Percentiles rank a stretch among this genome's conserved stretches.
These are phyloP conservation scores for Podospora didyma DNA, from an alignment of 495 filamentous ascomycete genomes.

Conservation along the genomic window DNA sequence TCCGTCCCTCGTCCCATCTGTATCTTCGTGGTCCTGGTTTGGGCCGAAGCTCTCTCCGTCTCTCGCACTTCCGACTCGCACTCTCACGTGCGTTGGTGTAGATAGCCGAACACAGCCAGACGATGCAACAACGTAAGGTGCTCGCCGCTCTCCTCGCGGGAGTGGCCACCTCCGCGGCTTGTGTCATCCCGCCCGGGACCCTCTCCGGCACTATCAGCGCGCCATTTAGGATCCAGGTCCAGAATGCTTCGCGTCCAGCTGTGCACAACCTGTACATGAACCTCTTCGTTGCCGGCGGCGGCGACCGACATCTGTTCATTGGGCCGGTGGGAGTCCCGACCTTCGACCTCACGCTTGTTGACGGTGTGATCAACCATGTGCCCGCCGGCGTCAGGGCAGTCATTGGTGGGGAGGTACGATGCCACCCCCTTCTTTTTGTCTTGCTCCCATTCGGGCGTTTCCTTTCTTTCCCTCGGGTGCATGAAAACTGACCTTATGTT, in stretches of 20 bases:
- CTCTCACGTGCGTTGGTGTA: not conserved
- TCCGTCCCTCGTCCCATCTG: too few species aligned
- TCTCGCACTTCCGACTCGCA: too few species aligned
- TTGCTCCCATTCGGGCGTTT: too few species aligned
- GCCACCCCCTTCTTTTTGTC: not conserved
- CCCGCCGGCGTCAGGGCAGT: slow-evolving; percentile 32
- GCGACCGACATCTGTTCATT: slow-evolving; percentile 49
- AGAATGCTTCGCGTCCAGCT: slow-evolving; percentile 44
- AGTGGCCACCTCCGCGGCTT: slow-evolving; percentile 29
- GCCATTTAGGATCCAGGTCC: slow-evolving; percentile 44
- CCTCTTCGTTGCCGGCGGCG: slow-evolving; percentile 44
- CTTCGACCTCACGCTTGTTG: slow-evolving; percentile 41
- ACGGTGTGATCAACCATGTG: slow-evolving; percentile 37
- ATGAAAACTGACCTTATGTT: not conserved
- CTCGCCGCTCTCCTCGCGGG: slow-evolving; percentile 26
- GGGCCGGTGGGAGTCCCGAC: slow-evolving; percentile 44
- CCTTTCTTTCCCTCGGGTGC: not conserved
- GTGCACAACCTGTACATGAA: slow-evolving; percentile 50
- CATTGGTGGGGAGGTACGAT: slow-evolving; percentile 42
- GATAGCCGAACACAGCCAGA: not conserved
- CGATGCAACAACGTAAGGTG: slow-evolving; percentile 14
- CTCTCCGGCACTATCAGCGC: slow-evolving; percentile 38
- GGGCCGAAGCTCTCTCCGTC: too few species aligned
- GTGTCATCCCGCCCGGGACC: slow-evolving; percentile 33
- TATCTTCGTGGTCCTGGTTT: too few species aligned